A percentile compares a stretch with the other conserved stretches of the same genome.
These are phyloP conservation scores for Plasmodium fragile DNA, from an alignment of 169 alveolate genomes.

Conservation along the genomic window DNA sequence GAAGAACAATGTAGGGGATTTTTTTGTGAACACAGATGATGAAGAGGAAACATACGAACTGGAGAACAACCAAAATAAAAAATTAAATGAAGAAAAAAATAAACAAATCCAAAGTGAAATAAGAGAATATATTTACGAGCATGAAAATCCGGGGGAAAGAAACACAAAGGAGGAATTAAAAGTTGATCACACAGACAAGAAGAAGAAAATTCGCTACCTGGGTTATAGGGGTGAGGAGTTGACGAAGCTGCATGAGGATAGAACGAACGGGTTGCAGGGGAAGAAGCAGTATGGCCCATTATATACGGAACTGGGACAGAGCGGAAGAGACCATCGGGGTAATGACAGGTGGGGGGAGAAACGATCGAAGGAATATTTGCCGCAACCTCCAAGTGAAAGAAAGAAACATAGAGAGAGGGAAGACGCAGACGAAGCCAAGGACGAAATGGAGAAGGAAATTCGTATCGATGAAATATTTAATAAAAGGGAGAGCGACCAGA, in stretches of 20 bases:
- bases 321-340: constrained; percentile 5
- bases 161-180: not conserved
- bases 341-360: not conserved
- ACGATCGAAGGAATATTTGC: not conserved
- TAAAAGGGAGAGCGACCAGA: constrained; percentile 11
- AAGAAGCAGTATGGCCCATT: not conserved
- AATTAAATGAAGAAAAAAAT: constrained; percentile 26
- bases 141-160: constrained; percentile 8
- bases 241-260: constrained; percentile 17
- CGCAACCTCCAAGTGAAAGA: not conserved
- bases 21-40: constrained; percentile 29
- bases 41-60: constrained; percentile 33
- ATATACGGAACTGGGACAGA: not conserved
- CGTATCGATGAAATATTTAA: constrained; percentile 39
- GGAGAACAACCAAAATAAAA: constrained; percentile 47
- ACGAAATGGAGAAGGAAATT: not conserved
- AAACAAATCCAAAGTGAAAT: constrained; percentile 43
- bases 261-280: not conserved
- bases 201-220: constrained; percentile 42
- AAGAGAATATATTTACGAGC: constrained; percentile 54
- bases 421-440: not conserved
- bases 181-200: not conserved
- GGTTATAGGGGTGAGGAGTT: constrained; percentile 62
- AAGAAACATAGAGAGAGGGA: not conserved
- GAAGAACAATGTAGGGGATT: constrained; percentile 12